Base-by-base conservation (phyloP, 352 stramenopile species). In the Sclerospora graminicola region DNA sequence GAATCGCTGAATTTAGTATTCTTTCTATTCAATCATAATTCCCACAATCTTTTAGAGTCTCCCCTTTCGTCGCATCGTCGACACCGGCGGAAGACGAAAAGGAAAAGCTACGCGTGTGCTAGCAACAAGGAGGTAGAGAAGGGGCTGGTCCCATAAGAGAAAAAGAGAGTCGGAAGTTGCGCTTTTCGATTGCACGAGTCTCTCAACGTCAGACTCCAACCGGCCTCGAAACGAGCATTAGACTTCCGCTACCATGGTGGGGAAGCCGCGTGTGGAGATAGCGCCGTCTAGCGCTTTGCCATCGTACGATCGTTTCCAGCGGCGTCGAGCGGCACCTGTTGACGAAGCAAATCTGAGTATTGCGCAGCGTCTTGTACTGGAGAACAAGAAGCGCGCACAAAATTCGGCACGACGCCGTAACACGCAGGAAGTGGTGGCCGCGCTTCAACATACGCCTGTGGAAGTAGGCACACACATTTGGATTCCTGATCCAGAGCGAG, bases 401-500 rank as follows among this genome's bases (percentile, higher is more conserved):
- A 68, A 65, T 44, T 79, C 64, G 27, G 60, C 75, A 51, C 78
- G 79, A 1, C 69, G 66, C 28, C 75, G 74, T 57, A 90, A 69
- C 60, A 83, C 71, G 37, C 47, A 66, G 31, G 77, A 94, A 46
- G 77, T 89, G 15, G 54, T 82, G 41, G 62, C 64, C 16, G 63
- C 78, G 34, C 64, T 94, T 26, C 47, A 63, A 45, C 66, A 81
- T 41, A 71, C 69, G 43, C 82, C 82, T 2, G 67, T 91, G 19
- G 79, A 90, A 45, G 32, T 88, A 11, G 82, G 82, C 37, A 57
- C 75, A 24, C 77, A 91, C 50, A 88, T 94, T 46, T 94, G 82
- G 82, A 71, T 94, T 44, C 82, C 82, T 1, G 82, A 94, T 48
- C 63, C 70, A 14, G 79, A 91, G 52, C 60, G 49, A 18, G 82